These are phyloP conservation scores for Cryoendolithus antarcticus DNA, from an alignment of 2,329 filamentous ascomycete species.

Conservation along the genomic window DNA sequence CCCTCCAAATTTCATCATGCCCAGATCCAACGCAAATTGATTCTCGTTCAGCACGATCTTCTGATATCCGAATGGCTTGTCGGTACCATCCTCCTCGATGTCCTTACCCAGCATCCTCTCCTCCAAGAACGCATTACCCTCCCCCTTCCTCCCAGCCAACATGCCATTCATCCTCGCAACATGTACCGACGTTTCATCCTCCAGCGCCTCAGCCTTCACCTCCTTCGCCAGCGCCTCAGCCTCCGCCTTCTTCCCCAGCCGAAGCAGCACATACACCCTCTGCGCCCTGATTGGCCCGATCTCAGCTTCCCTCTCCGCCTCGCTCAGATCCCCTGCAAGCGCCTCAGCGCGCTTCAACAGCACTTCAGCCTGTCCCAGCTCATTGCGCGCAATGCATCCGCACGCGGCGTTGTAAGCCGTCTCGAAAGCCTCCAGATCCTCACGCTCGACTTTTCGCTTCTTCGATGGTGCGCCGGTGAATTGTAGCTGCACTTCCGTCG, in stretches of 20 bases:
- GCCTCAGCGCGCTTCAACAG: slow-evolving; percentile 59
- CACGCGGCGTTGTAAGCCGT: slow-evolving; percentile 72
- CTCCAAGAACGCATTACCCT: slow-evolving; percentile 54
- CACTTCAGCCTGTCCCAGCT: slow-evolving; percentile 51
- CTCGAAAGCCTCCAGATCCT: slow-evolving; percentile 65
- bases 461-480: slow-evolving; percentile 47
- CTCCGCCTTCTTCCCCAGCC: slow-evolving; percentile 53
- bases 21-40: slow-evolving; percentile 50
- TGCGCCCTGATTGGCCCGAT: slow-evolving; percentile 65
- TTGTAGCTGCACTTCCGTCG: slow-evolving; percentile 58
- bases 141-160: slow-evolving; percentile 28
- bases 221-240: slow-evolving; percentile 50
- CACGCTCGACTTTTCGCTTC: slow-evolving; percentile 44
- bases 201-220: slow-evolving; percentile 51
- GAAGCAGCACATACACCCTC: slow-evolving; percentile 59
- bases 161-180: slow-evolving; percentile 57
- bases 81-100: slow-evolving; percentile 40
- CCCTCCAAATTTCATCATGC: slow-evolving; percentile 55
- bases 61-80: slow-evolving; percentile 64
- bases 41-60: slow-evolving; percentile 49
- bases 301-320: slow-evolving; percentile 64
- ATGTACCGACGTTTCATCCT: slow-evolving; percentile 53
- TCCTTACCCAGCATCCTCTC: slow-evolving; percentile 49
- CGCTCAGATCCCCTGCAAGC: slow-evolving; percentile 58
- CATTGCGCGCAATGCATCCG: slow-evolving; percentile 55